phyloP scores from a whole-genome alignment of 169 alveolate genomes.

The Eimeria necatrix region DNA sequence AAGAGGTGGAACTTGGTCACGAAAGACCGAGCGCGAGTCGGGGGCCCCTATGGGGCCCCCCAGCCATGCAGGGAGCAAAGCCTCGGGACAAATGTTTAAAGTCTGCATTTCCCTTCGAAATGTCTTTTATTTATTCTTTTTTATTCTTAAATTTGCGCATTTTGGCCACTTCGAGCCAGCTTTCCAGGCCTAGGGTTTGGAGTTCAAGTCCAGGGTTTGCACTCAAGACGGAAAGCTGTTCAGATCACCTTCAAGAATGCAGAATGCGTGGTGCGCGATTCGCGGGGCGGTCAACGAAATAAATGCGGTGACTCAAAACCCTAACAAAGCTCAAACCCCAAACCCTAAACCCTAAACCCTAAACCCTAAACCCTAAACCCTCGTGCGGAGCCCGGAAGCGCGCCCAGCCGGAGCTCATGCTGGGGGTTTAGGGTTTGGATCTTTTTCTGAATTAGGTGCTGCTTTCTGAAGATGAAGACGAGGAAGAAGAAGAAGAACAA shows the following conservation, averaged over 20 bases:
- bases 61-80: no score
- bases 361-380: background rate
- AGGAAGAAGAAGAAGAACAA: slow-evolving; percentile 46
- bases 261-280: slow-evolving; percentile 76
- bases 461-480: slow-evolving; percentile 71
- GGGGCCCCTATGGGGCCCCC: no score
- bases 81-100: no score
- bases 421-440: slow-evolving; percentile 2
- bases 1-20: no score
- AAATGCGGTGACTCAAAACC: slow-evolving; percentile 54
- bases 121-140: no score
- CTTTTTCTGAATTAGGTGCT: slow-evolving; percentile 25
- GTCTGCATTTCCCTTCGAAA: no score
- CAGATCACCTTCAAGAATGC: background rate
- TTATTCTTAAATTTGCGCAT: background rate
- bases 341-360: no score
- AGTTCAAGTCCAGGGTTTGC: background rate
- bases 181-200: background rate
- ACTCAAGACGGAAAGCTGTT: no score
- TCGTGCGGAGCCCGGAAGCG: no score
- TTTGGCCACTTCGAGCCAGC: background rate
- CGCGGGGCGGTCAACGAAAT: slow-evolving; percentile 74
- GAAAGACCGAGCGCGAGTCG: no score
- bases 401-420: background rate
- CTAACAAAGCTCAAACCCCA: no score